phyloP scores from a whole-genome alignment of 2,329 filamentous ascomycete species.

The Cordyceps cateniannulata region DNA sequence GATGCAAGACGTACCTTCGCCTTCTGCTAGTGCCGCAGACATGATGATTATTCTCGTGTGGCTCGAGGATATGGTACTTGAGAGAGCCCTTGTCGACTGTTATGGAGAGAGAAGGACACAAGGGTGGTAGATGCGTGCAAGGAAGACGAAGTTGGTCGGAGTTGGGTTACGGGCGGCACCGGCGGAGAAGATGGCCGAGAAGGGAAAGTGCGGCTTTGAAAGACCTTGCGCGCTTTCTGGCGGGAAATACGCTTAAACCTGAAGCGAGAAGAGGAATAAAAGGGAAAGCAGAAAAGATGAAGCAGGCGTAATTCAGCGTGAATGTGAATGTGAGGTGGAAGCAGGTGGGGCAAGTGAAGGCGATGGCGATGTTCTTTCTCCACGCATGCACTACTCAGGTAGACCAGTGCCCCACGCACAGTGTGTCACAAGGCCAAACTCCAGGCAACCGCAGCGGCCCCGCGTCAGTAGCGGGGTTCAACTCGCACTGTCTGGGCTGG shows the following conservation, averaged over 20 bases:
- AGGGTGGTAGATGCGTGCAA: not conserved
- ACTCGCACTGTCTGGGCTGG: not conserved
- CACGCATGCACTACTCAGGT: not conserved
- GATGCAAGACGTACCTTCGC: not conserved
- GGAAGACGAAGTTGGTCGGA: not conserved
- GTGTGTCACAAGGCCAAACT: constrained; percentile 11
- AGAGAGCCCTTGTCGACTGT: not conserved
- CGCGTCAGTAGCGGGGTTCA: not conserved
- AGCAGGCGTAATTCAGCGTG: constrained; percentile 13
- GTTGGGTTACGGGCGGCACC: not conserved
- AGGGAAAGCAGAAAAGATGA: constrained; percentile 7
- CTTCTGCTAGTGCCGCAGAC: not conserved
- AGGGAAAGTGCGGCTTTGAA: not conserved
- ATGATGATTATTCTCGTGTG: not conserved
- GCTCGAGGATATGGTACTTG: not conserved
- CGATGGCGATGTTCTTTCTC: not conserved
- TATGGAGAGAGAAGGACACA: not conserved
- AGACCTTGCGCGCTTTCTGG: no score
- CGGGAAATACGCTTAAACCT: not conserved
- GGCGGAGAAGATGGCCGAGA: not conserved
- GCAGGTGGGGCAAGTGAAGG: constrained; percentile 26
- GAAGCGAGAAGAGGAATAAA: constrained; percentile 1
- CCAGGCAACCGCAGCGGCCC: constrained; percentile 3
- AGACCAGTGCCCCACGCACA: constrained; percentile 6
- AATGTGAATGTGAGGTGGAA: constrained; percentile 18